A percentile compares a stretch with the other conserved stretches of the same genome.
Conservation (phyloP, 768 basidiomycete genomes). For the Russula griseocarnosa region DNA sequence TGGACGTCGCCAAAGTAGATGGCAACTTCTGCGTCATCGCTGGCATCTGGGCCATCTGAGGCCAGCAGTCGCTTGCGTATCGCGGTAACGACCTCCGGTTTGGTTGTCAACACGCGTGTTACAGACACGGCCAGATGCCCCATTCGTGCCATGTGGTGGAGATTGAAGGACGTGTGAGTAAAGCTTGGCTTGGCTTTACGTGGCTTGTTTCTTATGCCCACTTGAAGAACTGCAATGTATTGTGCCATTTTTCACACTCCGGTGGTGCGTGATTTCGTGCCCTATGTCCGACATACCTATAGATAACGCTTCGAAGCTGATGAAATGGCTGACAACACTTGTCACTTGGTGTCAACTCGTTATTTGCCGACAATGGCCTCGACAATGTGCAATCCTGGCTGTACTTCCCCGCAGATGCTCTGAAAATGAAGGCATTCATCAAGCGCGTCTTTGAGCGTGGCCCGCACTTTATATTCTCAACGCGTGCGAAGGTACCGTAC, state of each 20-base stretch:
- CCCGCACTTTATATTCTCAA: constrained; percentile 82
- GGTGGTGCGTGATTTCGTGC: constrained; percentile 48
- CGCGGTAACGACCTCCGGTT: constrained; percentile 77
- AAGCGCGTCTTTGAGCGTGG: constrained; percentile 76
- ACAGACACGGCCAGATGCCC: constrained; percentile 76
- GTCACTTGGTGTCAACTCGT: constrained; percentile 73
- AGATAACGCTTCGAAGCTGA: constrained; percentile 21
- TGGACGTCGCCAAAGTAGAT: constrained; percentile 91
- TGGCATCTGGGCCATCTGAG: constrained; percentile 36
- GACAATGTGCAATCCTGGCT: constrained; percentile 72
- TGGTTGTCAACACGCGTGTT: constrained; percentile 68
- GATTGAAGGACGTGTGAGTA: constrained; percentile 44
- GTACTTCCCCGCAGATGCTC: constrained; percentile 84
- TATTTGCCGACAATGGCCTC: constrained; percentile 87
- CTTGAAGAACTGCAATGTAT: constrained; percentile 81
- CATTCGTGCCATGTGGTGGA: constrained; percentile 76
- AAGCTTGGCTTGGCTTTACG: constrained; percentile 5
- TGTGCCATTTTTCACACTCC: constrained; percentile 87
- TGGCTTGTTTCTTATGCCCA: constrained; percentile 6
- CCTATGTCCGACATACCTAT: neutral
- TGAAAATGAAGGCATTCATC: constrained; percentile 77
- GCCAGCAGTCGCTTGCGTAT: constrained; percentile 68
- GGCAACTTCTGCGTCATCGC: constrained; percentile 63
- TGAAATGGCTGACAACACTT: constrained; percentile 55
- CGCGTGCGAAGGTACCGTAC: constrained; percentile 84